Percentiles rank a stretch among this genome's conserved stretches.
phyloP scores from a whole-genome alignment of 2,329 filamentous ascomycete species.

The Hymenoscyphus repandus region DNA sequence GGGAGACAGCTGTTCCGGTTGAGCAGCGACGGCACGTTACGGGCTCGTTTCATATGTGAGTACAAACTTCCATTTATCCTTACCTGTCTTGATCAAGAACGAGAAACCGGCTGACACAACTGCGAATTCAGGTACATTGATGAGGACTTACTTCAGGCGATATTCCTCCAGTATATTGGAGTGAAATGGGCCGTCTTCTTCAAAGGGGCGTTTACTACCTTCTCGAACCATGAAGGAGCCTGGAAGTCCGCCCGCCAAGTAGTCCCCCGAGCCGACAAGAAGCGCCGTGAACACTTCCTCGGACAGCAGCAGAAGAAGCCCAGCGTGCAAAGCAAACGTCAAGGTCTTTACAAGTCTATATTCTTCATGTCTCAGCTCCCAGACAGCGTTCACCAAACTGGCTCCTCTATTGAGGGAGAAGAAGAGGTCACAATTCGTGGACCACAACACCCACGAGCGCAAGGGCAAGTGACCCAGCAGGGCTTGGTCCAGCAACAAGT shows the following conservation, averaged over 20 bases:
- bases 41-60: constrained; percentile 53
- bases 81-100: too few species aligned
- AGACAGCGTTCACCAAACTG: constrained; percentile 14
- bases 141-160: constrained; percentile 50
- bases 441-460: too few species aligned
- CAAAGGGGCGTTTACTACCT: constrained; percentile 35
- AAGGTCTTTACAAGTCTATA: constrained; percentile 22
- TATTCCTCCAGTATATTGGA: constrained; percentile 50
- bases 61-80: too few species aligned
- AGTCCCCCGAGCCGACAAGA: constrained; percentile 15
- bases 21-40: constrained; percentile 51
- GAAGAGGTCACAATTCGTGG: too few species aligned
- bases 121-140: too few species aligned
- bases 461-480: too few species aligned
- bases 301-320: constrained; percentile 14
- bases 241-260: constrained; percentile 20
- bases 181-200: constrained; percentile 45
- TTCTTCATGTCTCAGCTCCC: constrained; percentile 30
- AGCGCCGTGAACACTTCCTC: constrained; percentile 25
- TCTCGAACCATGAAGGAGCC: constrained; percentile 21
- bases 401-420: constrained; percentile 16
- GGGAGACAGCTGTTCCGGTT: constrained; percentile 42
- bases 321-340: constrained; percentile 22
- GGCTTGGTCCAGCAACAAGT: too few species aligned
- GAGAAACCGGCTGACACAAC: too few species aligned